A percentile compares a stretch with the other conserved stretches of the same genome.
Evolutionary conservation across 129 eudicot genomes (phyloP).

Genomic region (Glebionis coronaria): DNA sequence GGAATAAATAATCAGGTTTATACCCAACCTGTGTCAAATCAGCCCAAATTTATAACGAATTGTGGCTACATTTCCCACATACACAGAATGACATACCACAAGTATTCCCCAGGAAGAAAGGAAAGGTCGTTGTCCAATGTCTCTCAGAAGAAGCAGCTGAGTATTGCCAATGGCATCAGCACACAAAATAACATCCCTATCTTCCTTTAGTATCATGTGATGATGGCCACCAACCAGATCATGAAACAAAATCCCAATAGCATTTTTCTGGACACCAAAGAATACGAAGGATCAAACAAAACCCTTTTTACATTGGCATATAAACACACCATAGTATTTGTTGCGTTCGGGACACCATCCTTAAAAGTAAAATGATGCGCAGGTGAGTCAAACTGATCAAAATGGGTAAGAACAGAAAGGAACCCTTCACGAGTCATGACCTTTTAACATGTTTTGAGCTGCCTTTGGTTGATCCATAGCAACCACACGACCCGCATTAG

Average conservation of each 20-base stretch:
- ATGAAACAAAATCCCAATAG: slow-evolving; percentile 64
- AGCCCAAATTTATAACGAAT: too few relatives aligned
- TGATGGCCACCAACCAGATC: slow-evolving; percentile 50
- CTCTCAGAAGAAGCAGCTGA: slow-evolving; percentile 68
- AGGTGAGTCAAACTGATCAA: slow-evolving; percentile 31
- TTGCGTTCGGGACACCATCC: slow-evolving; percentile 21
- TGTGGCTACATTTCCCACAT: slow-evolving; percentile 66
- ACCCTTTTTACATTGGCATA: slow-evolving; percentile 63
- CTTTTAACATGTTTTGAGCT: too few relatives aligned
- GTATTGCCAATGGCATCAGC: slow-evolving; percentile 83
- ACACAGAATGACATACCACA: slow-evolving; percentile 48
- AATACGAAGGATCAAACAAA: slow-evolving; percentile 32
- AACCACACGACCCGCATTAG: too few relatives aligned
- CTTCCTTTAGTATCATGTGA: slow-evolving; percentile 48
- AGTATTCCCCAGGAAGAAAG: slow-evolving; percentile 81
- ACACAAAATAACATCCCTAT: slow-evolving; percentile 54
- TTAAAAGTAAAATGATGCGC: slow-evolving; percentile 15
- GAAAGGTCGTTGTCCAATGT: slow-evolving; percentile 62
- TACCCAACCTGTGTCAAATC: too few relatives aligned
- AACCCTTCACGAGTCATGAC: slow-evolving; percentile 76
- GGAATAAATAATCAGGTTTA: too few relatives aligned
- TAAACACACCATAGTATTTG: slow-evolving; percentile 46
- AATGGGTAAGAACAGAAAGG: slow-evolving; percentile 38
- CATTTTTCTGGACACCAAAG: slow-evolving; percentile 27
- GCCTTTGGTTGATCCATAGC: too few relatives aligned